Evolutionary conservation across 208 protist species (phyloP), one percentile per base, ranked within the genome.

Genomic region (Endotrypanum monterogeii): DNA sequence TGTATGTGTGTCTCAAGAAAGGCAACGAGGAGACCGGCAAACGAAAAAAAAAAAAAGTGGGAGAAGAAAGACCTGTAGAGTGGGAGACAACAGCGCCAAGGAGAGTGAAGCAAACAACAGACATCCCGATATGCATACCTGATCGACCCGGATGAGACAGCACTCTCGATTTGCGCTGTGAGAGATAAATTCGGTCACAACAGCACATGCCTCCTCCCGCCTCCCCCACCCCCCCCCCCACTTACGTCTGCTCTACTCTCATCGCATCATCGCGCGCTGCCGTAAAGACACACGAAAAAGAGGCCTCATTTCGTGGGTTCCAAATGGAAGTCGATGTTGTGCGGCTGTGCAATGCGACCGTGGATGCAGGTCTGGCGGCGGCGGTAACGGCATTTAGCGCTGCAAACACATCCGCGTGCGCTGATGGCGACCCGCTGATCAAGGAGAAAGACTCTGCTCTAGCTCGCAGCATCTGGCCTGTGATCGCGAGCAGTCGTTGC

Each of bases 401-500:
- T n/a, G 70, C 35, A 11, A 57, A 71, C 57, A 76, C 16, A 18
- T 75, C 71, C 1, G 52, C 3, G 23, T 70, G 70, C 46, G 41
- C 41, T 8, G 76, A 51, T 28, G 67, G 35, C 11, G 54, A 28
- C 7, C 63, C 54, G 52, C 58, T 23, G 30, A 69, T 72, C 41
- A 81, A 46, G 8, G 76, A 81, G 44, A 81, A 72, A 39, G 71
- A 66, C 32, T 81, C 67, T 25, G 65, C 44, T 18, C 55, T 65
- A 35, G 48, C 76, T 14, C 50, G 63, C 51, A 81, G 63, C 30
- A 57, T 44, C 50, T 61, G 48, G 2, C 57, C 39, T 12, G 71
- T 41, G 14, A 73, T 46, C 3, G 54, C 37, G 35, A 81, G 48
- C 54, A 81, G 63, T 16, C 48, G 70, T 44, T 66, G 71, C 28